Percentiles rank a stretch among this genome's conserved stretches.
These are phyloP conservation scores for Metschnikowia corniflorae DNA, from an alignment of 805 yeast species.

Conservation along the genomic window DNA sequence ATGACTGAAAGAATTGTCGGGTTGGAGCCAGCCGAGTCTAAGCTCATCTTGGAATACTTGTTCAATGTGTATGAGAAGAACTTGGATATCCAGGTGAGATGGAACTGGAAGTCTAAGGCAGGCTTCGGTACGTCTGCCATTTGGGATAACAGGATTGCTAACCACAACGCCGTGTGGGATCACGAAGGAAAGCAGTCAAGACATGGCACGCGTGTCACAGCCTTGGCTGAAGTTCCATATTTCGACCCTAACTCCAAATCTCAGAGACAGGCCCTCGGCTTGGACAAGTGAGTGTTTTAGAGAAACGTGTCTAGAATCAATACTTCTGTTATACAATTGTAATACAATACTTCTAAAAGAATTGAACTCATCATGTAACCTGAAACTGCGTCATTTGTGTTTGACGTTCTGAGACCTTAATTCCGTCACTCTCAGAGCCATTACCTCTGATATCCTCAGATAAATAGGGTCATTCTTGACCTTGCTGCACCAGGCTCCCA, in stretches of 20 bases:
- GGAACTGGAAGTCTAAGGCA: constrained; percentile 18
- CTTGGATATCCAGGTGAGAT: constrained; percentile 46
- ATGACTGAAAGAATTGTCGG: constrained; percentile 32
- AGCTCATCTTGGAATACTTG: constrained; percentile 15
- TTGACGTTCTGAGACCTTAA: constrained; percentile 1
- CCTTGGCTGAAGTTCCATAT: constrained; percentile 52
- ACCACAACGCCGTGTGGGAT: constrained; percentile 54
- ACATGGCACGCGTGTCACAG: constrained; percentile 36
- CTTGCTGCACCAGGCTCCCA: constrained; percentile 37
- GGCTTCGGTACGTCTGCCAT: constrained; percentile 50
- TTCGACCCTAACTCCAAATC: constrained; percentile 49
- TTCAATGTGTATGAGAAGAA: constrained; percentile 25
- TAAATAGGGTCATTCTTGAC: constrained; percentile 33
- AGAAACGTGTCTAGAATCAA: no score
- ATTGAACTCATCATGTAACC: no score
- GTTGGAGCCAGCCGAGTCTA: constrained; percentile 26
- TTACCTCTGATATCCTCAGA: constrained; percentile 26
- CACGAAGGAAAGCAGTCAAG: constrained; percentile 43
- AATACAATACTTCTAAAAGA: no score
- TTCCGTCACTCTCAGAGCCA: constrained; percentile 29
- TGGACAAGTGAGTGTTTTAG: constrained; percentile 10
- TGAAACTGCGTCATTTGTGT: neutral
- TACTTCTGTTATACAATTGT: no score
- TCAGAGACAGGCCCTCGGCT: constrained; percentile 51
- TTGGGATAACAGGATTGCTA: constrained; percentile 58